These are phyloP conservation scores for Leccinum pallidistipes DNA, from an alignment of 1,284 basidiomycete species.

Conservation along the genomic window DNA sequence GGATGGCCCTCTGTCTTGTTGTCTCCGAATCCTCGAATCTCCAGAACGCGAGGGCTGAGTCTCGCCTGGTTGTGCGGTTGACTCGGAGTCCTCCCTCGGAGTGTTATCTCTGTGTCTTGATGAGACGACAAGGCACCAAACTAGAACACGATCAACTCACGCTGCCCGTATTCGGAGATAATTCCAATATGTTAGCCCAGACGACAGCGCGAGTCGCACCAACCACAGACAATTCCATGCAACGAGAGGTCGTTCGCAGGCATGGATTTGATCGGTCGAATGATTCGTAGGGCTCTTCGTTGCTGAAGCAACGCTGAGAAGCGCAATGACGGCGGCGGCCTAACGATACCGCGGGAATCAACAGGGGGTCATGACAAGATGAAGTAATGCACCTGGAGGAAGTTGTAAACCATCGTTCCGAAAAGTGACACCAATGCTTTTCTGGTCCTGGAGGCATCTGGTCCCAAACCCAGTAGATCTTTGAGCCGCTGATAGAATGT, in stretches of 20 bases:
- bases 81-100: constrained; percentile 31
- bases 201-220: constrained; percentile 53
- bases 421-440: constrained; percentile 58
- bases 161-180: constrained; percentile 49
- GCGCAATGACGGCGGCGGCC: constrained; percentile 53
- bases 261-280: constrained; percentile 56
- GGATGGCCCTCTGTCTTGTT: constrained; percentile 25
- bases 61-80: constrained; percentile 20
- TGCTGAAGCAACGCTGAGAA: constrained; percentile 52
- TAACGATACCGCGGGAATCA: constrained; percentile 30
- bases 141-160: constrained; percentile 32
- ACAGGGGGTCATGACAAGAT: not conserved
- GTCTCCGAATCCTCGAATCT: constrained; percentile 27
- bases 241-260: constrained; percentile 68
- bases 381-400: constrained; percentile 51
- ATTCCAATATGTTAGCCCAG: constrained; percentile 58
- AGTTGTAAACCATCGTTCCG: constrained; percentile 54
- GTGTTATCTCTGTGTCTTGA: constrained; percentile 23
- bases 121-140: constrained; percentile 11
- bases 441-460: constrained; percentile 52
- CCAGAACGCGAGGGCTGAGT: constrained; percentile 14
- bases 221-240: constrained; percentile 73
- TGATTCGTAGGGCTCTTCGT: constrained; percentile 49
- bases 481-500: constrained; percentile 33
- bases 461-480: constrained; percentile 57